A percentile compares a stretch with the other conserved stretches of the same genome.
Evolutionary conservation across 2,329 filamentous ascomycete genomes (phyloP).

Genomic region (Nemania sp.): DNA sequence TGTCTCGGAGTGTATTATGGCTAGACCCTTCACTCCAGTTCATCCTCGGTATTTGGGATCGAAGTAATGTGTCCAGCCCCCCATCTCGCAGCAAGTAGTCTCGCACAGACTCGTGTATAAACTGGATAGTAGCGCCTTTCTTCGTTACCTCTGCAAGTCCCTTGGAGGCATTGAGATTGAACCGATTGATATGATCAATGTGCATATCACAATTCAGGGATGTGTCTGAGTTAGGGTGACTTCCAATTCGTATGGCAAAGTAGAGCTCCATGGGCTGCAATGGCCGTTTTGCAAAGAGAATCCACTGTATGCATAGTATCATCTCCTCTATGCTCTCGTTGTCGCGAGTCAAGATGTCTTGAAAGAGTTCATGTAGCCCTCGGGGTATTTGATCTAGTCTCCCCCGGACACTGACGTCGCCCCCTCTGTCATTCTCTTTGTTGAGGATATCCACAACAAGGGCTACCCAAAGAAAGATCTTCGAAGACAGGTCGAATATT

Average conservation of each 20-base stretch:
- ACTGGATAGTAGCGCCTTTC: constrained; percentile 47
- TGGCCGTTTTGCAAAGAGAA: constrained; percentile 53
- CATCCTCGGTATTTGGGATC: constrained; percentile 15
- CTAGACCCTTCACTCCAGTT: constrained; percentile 39
- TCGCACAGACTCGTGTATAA: constrained; percentile 56
- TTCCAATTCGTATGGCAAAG: constrained; percentile 43
- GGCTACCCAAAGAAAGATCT: constrained; percentile 50
- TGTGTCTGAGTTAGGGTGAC: constrained; percentile 22
- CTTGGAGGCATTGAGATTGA: constrained; percentile 50
- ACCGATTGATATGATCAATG: constrained; percentile 36
- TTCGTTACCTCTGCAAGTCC: constrained; percentile 51
- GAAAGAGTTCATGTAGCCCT: constrained; percentile 53
- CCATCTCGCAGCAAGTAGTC: constrained; percentile 50
- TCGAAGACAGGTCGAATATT: constrained; percentile 43
- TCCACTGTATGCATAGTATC: constrained; percentile 53
- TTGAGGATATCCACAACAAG: constrained; percentile 47
- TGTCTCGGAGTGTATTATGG: constrained; percentile 50
- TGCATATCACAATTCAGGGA: constrained; percentile 34
- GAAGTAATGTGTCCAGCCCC: constrained; percentile 30
- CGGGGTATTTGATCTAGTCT: constrained; percentile 42
- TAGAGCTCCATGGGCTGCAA: constrained; percentile 51
- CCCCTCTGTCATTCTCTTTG: constrained; percentile 37
- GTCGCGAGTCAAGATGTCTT: constrained; percentile 54
- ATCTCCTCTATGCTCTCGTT: constrained; percentile 44
- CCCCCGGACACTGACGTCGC: constrained; percentile 30